Evolutionary conservation across 352 stramenopile species (phyloP), one percentile per base, ranked within the genome.

Genomic region (Globisporangium nunn): DNA sequence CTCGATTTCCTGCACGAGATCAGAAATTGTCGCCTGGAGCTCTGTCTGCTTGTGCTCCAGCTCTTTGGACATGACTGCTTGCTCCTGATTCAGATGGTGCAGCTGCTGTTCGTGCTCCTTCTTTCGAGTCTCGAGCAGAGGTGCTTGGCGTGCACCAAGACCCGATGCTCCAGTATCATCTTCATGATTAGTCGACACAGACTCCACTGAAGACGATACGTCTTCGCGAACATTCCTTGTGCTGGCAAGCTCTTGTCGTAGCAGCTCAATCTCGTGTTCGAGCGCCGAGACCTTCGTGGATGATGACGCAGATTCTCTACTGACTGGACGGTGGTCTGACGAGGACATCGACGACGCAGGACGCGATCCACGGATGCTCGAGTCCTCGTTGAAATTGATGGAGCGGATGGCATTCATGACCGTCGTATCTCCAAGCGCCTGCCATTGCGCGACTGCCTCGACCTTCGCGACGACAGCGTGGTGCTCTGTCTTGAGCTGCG

Each of bases 361-460:
- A 29, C 59, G 47, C 2, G 59, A 64, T n/a, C 12, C 61, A 11
- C n/a, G 39, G 17, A 23, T 39, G 28, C 46, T 63, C 11, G 12
- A 6, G n/a, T n/a, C 30, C 12, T 41, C 48, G 2, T 41, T 4
- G 15, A 8, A 10, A 35, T 50, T 5, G 7, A 35, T 55, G 33
- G 17, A 46, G 44, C 7, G 6, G 7, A 17, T 56, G 18, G 35
- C 62, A 51, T 10, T 61, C 48, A 11, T 70, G 29, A 57, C 28
- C 17, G 71, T 53, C 44, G 55, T 54, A 8, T 61, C 60, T 3
- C 61, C 58, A 8, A 89, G 49, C 4, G 71, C 67, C 10, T 72
- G 74, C 74, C 74, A 88, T 15, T 80, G 74, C 55, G 62, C 70
- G 17, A 81, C 62, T 17, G 68, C 59, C 15, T 90, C 82, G 30